phyloP scores from a whole-genome alignment of 352 stramenopile species.

The Phytophthora aleatoria region DNA sequence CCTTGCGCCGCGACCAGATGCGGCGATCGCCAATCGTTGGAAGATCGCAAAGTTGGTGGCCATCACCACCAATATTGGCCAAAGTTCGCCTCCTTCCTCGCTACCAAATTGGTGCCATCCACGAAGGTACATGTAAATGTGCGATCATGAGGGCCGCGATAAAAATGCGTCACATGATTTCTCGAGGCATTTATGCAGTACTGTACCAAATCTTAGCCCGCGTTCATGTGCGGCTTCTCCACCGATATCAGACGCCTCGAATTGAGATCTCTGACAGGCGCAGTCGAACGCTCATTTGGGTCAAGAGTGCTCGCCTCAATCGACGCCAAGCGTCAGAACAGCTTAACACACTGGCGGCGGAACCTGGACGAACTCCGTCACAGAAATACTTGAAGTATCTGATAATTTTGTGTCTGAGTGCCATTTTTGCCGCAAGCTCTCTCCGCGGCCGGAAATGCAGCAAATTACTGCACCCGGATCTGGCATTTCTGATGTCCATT shows the following conservation, averaged over 20 bases:
- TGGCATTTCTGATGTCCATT: conserved; percentile 2
- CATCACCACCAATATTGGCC: not conserved
- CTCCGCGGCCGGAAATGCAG: conserved; percentile 2
- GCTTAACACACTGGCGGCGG: not conserved
- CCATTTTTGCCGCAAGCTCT: not conserved
- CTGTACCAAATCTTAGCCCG: not conserved
- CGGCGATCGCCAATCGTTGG: conserved; percentile 16
- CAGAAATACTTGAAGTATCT: not conserved
- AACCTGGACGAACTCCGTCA: not conserved
- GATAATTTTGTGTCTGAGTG: not conserved
- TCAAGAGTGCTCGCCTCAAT: conserved; percentile 2
- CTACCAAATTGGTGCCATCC: not conserved
- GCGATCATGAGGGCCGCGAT: not conserved
- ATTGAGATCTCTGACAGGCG: not conserved
- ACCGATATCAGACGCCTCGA: not conserved
- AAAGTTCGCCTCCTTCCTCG: not conserved
- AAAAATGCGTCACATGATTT: conserved; percentile 30
- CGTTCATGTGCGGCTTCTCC: not conserved
- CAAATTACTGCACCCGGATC: conserved; percentile 4
- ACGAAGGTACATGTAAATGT: too few species aligned
- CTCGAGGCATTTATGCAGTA: conserved; percentile 7
- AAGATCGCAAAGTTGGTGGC: not conserved
- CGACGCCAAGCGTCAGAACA: not conserved
- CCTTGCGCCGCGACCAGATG: conserved; percentile 24
- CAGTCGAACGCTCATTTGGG: conserved; percentile 7